Conservation (phyloP, 2,329 filamentous ascomycete species). For the Tolypocladium nubicola region DNA sequence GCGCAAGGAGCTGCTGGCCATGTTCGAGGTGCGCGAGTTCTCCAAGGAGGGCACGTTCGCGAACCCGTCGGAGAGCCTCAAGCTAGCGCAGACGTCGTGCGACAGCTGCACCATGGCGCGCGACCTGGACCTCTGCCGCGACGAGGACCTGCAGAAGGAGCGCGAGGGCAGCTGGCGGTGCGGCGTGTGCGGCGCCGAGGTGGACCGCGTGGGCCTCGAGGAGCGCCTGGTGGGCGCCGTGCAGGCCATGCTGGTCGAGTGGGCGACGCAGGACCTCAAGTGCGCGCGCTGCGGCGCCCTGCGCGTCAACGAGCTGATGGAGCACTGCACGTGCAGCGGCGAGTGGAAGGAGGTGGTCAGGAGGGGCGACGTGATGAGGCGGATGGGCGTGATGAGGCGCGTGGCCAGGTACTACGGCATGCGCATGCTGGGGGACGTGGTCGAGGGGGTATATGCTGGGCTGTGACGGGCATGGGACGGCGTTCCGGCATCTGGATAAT, state of each 20-base stretch:
- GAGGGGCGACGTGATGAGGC: slow-evolving; percentile 52
- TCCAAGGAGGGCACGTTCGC: slow-evolving; percentile 75
- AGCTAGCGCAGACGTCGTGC: slow-evolving; percentile 69
- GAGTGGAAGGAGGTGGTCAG: slow-evolving; percentile 68
- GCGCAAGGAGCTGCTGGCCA: slow-evolving; percentile 74
- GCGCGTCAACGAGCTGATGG: slow-evolving; percentile 86
- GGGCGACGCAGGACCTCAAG: slow-evolving; percentile 83
- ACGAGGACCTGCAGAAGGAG: slow-evolving; percentile 59
- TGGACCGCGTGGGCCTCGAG: slow-evolving; percentile 72
- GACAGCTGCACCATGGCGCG: slow-evolving; percentile 82
- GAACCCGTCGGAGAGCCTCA: slow-evolving; percentile 71
- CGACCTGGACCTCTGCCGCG: slow-evolving; percentile 86
- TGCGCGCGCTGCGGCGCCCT: slow-evolving; percentile 63
- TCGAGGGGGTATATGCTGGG: slow-evolving; percentile 47
- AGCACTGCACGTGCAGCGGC: slow-evolving; percentile 89
- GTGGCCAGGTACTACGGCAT: slow-evolving; percentile 74
- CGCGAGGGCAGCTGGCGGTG: slow-evolving; percentile 58
- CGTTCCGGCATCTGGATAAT: neutral
- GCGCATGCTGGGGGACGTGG: slow-evolving; percentile 69
- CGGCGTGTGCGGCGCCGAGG: slow-evolving; percentile 62
- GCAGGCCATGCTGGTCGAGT: slow-evolving; percentile 64
- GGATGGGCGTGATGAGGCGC: slow-evolving; percentile 57
- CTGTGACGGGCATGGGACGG: slow-evolving; percentile 19
- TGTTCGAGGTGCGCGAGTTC: slow-evolving; percentile 95
- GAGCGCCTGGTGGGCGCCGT: slow-evolving; percentile 71